Base-by-base conservation (phyloP, 129 eudicot genomes). In the Tagetes erecta region DNA sequence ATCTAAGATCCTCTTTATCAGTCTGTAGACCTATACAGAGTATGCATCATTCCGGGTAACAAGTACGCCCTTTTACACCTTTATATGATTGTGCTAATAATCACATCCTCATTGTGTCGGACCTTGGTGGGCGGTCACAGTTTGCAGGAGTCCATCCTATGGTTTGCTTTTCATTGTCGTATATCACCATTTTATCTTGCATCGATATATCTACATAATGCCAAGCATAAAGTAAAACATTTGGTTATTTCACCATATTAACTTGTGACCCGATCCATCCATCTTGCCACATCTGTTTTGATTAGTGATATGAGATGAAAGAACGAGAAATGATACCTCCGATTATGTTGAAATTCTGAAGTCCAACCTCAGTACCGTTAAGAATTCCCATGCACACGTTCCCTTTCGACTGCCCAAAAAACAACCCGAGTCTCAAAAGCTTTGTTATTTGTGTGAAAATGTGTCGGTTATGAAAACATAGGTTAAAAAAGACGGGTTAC, bases 131-230 rank as follows among this genome's bases (percentile, higher is more conserved):
- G 40, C 69, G 81, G 38, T 93, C 96, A 65, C 98, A 93, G 66
- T 86, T 84, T 47, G 96, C 88, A 9, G 92, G 80, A 46, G 70
- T 82, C 98, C 98, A 93, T 74, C 98, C 98, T 13, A 93, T 93
- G 8, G 76, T 72, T 79, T 84, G 82, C 75, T 84, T 90, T 82
- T 86, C 98, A 12, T 93, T 93, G 82, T 93, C 97, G 59, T 93
- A 93, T 47, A 93, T 82, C 83, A 93, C 84, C 98, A 93, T 83
- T 76, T 88, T 93, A 70, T 93, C 98, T 75, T 90, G 97, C 97
- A 93, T 87, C 38, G 98, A 86, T 64, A 93, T 93, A 84, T 93
- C 98, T 92, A 80, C 82, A 76, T 5, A 72, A 76, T 49, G 14
- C 68, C n/a, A 71, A 42, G 14, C 63, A 56, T 1, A 37, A 53